These are phyloP conservation scores for Croton setiger DNA, from an alignment of 441 rosid genomes.

Conservation along the genomic window DNA sequence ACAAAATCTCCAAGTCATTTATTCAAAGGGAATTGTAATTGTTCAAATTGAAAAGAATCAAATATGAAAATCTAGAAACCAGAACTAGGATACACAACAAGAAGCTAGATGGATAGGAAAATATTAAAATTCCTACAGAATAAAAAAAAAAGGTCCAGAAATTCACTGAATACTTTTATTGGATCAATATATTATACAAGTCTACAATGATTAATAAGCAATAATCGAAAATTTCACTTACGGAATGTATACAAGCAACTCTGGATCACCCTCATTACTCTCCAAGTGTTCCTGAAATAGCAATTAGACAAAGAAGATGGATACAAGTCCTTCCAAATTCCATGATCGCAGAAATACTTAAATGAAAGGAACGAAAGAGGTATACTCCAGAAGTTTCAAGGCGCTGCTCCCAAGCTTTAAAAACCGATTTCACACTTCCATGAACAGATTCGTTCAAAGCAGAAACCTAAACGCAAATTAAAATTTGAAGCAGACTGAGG, in stretches of 20 bases:
- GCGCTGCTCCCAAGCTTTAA: constrained; percentile 93
- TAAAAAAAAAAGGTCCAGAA: too few species aligned
- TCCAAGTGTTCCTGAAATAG: constrained; percentile 71
- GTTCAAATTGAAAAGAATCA: neutral
- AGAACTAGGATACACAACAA: neutral
- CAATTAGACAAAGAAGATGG: too few species aligned
- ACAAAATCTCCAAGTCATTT: neutral
- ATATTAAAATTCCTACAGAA: neutral
- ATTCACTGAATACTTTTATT: neutral
- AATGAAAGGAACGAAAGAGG: neutral
- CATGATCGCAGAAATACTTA: too few species aligned
- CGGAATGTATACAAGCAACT: constrained; percentile 91
- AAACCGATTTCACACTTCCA: constrained; percentile 83
- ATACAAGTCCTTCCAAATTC: too few species aligned
- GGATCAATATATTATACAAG: neutral
- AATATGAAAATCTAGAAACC: neutral
- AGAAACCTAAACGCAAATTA: constrained; percentile 56
- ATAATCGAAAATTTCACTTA: constrained; percentile 32
- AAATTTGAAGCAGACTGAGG: neutral
- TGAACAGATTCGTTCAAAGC: constrained; percentile 84
- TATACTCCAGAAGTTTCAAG: constrained; percentile 62
- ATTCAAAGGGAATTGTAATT: neutral
- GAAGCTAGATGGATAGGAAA: neutral
- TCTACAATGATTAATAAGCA: neutral
- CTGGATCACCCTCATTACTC: constrained; percentile 97